phyloP scores from a whole-genome alignment of 169 alveolate genomes.

The Miamiensis avidus region DNA sequence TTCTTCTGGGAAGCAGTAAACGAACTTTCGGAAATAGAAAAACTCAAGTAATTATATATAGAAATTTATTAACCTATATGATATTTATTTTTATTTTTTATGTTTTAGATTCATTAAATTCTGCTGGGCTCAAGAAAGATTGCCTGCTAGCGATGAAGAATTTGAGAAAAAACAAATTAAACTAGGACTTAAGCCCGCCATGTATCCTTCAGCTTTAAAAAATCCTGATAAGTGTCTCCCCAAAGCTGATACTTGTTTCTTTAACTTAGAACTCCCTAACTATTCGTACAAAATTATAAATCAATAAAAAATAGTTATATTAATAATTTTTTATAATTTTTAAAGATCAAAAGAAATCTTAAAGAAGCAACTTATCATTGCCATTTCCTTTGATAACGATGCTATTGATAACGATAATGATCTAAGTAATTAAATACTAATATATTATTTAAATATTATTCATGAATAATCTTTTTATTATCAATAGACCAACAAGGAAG shows the following conservation, averaged over 20 bases:
- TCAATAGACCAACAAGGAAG: neutral
- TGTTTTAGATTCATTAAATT: conserved; percentile 78
- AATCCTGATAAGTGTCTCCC: conserved; percentile 81
- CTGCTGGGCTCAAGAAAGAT: conserved; percentile 90
- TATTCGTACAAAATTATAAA: neutral
- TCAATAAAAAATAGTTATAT: no score
- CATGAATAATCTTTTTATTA: no score
- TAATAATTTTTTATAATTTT: no score
- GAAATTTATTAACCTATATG: neutral
- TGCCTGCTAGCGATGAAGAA: conserved; percentile 89
- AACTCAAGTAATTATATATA: neutral
- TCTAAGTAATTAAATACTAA: neutral
- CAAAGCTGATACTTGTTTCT: conserved; percentile 91
- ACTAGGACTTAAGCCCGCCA: conserved; percentile 80
- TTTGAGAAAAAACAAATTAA: conserved; percentile 79
- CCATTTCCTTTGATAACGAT: neutral
- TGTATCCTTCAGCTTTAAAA: conserved; percentile 32
- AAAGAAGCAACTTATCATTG: neutral
- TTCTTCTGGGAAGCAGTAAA: conserved; percentile 86
- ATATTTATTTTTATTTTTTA: no score
- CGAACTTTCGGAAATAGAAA: conserved; percentile 78
- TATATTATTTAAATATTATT: no score
- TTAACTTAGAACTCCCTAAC: conserved; percentile 82
- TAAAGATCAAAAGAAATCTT: neutral
- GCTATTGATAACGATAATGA: neutral